phyloP scores from a whole-genome alignment of 306 rosid species.

The Inga leiocalycina region DNA sequence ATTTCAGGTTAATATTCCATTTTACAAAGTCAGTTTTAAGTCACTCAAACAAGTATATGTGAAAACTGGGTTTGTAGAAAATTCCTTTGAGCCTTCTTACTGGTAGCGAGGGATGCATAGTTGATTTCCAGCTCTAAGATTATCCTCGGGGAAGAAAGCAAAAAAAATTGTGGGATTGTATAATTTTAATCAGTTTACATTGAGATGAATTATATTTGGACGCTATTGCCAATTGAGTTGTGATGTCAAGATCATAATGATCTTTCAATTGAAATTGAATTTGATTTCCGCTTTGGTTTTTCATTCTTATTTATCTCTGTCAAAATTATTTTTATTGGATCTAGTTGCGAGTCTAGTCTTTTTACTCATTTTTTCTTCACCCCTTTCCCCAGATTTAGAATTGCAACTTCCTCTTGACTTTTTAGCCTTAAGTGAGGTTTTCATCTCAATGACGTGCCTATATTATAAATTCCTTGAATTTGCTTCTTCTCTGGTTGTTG shows the following conservation, averaged over 20 bases:
- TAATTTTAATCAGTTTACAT: background rate
- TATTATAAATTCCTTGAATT: background rate
- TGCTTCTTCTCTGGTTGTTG: background rate
- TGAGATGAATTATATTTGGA: background rate
- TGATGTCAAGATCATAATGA: constrained; percentile 6
- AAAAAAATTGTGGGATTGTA: background rate
- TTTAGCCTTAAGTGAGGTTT: background rate
- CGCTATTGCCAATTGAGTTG: constrained; percentile 2
- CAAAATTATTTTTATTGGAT: background rate
- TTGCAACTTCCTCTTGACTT: background rate
- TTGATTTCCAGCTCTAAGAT: background rate
- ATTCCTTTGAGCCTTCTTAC: background rate
- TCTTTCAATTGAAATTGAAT: background rate
- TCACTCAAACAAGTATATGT: background rate
- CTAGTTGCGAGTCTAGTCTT: background rate
- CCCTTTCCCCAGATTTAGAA: background rate
- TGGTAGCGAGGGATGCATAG: background rate
- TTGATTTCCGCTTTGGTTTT: background rate
- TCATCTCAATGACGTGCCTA: background rate
- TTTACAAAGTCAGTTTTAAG: background rate
- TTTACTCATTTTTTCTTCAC: background rate
- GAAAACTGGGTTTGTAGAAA: background rate
- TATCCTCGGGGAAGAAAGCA: background rate
- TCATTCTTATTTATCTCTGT: background rate
- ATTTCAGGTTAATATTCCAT: background rate